A percentile compares a stretch with the other conserved stretches of the same genome.
Conservation (phyloP, 1,139 yeast genomes). For the Eremothecium gossypii region DNA sequence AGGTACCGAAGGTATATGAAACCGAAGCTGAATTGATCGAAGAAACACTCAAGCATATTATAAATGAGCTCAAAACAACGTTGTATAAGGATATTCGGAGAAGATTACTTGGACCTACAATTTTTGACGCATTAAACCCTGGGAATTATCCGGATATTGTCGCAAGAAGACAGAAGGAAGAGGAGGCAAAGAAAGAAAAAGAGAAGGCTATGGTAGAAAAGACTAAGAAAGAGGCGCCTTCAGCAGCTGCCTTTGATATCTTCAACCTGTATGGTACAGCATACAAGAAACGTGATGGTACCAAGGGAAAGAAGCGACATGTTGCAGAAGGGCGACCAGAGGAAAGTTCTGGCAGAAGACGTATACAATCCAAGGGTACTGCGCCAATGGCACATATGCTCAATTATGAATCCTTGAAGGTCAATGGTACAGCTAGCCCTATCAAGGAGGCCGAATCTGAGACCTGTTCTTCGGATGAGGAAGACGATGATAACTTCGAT, state of each 20-base stretch:
- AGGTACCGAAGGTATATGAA: slow-evolving; percentile 11
- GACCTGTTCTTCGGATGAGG: slow-evolving; percentile 30
- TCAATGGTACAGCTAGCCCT: slow-evolving; percentile 14
- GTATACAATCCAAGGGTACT: neutral
- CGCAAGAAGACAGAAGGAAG: slow-evolving; percentile 35
- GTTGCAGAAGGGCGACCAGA: neutral
- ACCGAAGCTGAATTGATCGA: slow-evolving; percentile 32
- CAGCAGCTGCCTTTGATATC: slow-evolving; percentile 23
- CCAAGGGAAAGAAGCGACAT: slow-evolving; percentile 1
- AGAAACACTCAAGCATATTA: slow-evolving; percentile 51
- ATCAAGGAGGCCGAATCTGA: slow-evolving; percentile 6
- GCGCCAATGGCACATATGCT: slow-evolving; percentile 54
- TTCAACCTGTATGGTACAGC: slow-evolving; percentile 24
- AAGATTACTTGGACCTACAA: slow-evolving; percentile 61
- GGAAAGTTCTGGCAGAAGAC: neutral
- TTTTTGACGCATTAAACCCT: slow-evolving; percentile 53
- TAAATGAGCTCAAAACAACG: slow-evolving; percentile 56
- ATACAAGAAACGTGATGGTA: slow-evolving; percentile 5
- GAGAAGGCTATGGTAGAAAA: slow-evolving; percentile 20
- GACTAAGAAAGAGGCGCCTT: slow-evolving; percentile 12
- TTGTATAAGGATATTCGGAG: slow-evolving; percentile 67
- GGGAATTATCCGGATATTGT: slow-evolving; percentile 49
- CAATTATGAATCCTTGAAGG: slow-evolving; percentile 38
- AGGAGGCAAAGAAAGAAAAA: slow-evolving; percentile 24
- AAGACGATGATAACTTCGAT: slow-evolving; percentile 25